These are phyloP conservation scores for Leishmania arabica DNA, from an alignment of 208 protist genomes.

Conservation along the genomic window DNA sequence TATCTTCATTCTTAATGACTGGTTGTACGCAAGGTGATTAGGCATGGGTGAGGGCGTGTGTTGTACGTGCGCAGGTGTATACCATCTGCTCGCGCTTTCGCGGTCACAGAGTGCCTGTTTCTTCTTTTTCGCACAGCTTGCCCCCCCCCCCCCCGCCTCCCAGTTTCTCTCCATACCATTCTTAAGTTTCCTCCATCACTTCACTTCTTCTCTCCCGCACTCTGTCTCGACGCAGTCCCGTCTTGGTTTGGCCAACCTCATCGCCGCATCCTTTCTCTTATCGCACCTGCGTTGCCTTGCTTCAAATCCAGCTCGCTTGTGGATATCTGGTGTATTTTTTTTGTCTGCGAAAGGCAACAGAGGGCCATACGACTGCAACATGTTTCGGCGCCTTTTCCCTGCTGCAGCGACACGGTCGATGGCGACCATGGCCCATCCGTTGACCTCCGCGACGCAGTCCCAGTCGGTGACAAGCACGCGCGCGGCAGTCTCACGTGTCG, in stretches of 20 bases:
- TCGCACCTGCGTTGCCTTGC: not conserved
- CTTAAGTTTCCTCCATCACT: not conserved
- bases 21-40: not conserved
- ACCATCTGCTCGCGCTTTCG: not conserved
- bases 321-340: not conserved
- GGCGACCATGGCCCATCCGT: not conserved
- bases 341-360: not conserved
- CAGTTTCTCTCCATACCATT: not conserved
- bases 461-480: not conserved
- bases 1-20: not conserved
- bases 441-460: not conserved
- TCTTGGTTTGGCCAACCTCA: not conserved
- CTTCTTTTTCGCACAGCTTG: not conserved
- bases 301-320: not conserved
- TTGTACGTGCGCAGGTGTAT: not conserved
- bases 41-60: not conserved
- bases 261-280: not conserved
- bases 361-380: not conserved
- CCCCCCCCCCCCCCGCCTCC: not conserved
- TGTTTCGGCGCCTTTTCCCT: constrained; percentile 17
- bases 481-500: not conserved
- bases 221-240: not conserved
- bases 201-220: not conserved
- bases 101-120: not conserved
- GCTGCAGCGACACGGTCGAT: not conserved